Conservation (phyloP, 371 early-diverging fungal genomes). For the Chytridium lagenaria region DNA sequence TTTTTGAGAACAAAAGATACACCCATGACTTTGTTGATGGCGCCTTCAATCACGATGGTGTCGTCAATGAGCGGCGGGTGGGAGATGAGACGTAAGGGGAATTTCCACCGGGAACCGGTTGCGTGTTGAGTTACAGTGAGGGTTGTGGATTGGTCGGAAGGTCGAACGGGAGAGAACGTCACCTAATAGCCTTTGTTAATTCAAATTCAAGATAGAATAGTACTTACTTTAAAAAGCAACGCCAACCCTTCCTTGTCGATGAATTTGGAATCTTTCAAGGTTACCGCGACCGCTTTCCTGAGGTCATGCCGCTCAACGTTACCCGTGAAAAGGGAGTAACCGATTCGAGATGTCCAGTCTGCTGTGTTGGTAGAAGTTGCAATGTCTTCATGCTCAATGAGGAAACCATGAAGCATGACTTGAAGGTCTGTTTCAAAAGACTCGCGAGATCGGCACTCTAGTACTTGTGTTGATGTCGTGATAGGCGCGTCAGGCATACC, state of each 20-base stretch:
- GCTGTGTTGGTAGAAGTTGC: background rate
- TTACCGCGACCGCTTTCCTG: background rate
- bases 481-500: conserved; percentile 43
- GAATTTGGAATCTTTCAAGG: conserved; percentile 22
- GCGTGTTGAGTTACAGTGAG: conserved; percentile 38
- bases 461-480: conserved; percentile 2
- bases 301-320: background rate
- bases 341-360: background rate
- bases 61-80: conserved; percentile 51
- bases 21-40: conserved; percentile 44
- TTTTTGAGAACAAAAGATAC: conserved; percentile 51
- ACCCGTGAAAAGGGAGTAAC: background rate
- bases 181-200: conserved; percentile 11
- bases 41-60: conserved; percentile 52
- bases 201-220: background rate
- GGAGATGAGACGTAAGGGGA: conserved; percentile 43
- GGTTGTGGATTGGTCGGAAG: conserved; percentile 21
- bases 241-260: conserved; percentile 30
- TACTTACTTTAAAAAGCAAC: conserved; percentile 25
- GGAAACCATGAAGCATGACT: conserved; percentile 25
- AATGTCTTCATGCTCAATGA: conserved; percentile 28
- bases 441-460: conserved; percentile 44
- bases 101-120: conserved; percentile 42
- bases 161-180: conserved; percentile 37
- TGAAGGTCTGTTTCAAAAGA: conserved; percentile 28